Evolutionary conservation across 2,329 filamentous ascomycete genomes (phyloP).

Genomic region (Neofusicoccum kwambonambiense): DNA sequence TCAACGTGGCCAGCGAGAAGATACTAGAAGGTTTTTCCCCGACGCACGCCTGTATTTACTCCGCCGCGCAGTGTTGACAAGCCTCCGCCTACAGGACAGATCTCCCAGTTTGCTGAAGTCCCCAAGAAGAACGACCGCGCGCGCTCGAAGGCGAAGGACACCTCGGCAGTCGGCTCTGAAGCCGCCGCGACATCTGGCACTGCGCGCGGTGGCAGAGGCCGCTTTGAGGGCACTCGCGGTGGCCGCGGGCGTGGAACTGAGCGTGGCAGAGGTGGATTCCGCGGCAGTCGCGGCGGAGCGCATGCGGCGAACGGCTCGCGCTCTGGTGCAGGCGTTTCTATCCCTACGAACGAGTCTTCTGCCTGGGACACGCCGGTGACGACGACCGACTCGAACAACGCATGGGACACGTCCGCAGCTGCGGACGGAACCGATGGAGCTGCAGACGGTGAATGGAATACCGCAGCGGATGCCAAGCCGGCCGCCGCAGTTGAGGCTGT

Average conservation of each 20-base stretch:
- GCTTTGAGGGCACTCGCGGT: conserved; percentile 50
- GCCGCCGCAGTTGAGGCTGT: conserved; percentile 32
- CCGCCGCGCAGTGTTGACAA: conserved; percentile 25
- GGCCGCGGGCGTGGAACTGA: conserved; percentile 61
- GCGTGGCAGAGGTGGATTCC: conserved; percentile 48
- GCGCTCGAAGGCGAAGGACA: conserved; percentile 70
- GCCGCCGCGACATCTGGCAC: conserved; percentile 23
- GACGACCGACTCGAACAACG: conserved; percentile 27
- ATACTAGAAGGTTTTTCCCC: conserved; percentile 68
- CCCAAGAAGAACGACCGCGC: conserved; percentile 73
- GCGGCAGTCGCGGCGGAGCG: conserved; percentile 63
- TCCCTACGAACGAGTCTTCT: conserved; percentile 68
- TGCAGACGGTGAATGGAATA: conserved; percentile 44
- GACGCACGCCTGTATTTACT: neutral
- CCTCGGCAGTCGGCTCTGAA: conserved; percentile 54
- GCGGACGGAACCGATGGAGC: conserved; percentile 33
- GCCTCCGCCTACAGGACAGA: conserved; percentile 56
- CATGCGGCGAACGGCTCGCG: conserved; percentile 63
- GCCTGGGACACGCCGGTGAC: conserved; percentile 54
- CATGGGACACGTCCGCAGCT: conserved; percentile 25
- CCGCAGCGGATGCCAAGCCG: conserved; percentile 26
- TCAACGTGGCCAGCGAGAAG: conserved; percentile 70
- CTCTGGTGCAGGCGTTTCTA: conserved; percentile 49
- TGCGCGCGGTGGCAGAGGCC: conserved; percentile 7
- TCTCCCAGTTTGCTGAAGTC: conserved; percentile 82